Evolutionary conservation across 768 basidiomycete species (phyloP).

Genomic region (Suillus brevipes): DNA sequence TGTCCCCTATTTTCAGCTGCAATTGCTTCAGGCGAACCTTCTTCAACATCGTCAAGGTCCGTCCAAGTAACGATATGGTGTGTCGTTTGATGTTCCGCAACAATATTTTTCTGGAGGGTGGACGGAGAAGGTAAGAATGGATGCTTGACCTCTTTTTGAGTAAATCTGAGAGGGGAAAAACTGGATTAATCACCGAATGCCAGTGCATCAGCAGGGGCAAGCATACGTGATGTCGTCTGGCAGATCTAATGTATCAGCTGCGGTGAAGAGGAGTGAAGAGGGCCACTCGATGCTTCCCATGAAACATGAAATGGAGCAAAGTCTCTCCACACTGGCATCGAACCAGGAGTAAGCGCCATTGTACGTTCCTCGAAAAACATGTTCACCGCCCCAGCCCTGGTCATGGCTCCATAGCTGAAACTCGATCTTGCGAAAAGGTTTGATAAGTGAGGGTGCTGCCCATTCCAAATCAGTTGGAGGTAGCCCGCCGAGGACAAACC

Average conservation of each 20-base stretch:
- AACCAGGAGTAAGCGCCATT: constrained; percentile 6
- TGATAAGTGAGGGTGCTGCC: not conserved
- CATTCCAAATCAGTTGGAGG: not conserved
- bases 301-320: not conserved
- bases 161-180: not conserved
- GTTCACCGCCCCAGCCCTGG: not conserved
- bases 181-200: not conserved
- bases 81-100: not conserved
- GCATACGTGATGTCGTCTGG: not conserved
- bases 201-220: not conserved
- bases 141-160: not conserved
- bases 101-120: constrained; percentile 8
- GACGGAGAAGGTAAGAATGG: not conserved
- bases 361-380: not conserved
- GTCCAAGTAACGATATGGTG: constrained; percentile 8
- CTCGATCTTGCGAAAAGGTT: constrained; percentile 5
- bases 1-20: constrained; percentile 2
- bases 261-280: not conserved
- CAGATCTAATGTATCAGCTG: not conserved
- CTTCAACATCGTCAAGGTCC: constrained; percentile 3
- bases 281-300: not conserved
- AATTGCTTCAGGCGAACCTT: constrained; percentile 6
- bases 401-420: constrained; percentile 13
- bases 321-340: constrained; percentile 1
- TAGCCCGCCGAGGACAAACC: not conserved